These are phyloP conservation scores for Vitellaria paradoxa DNA, from an alignment of 179 eudicot species.

Conservation along the genomic window DNA sequence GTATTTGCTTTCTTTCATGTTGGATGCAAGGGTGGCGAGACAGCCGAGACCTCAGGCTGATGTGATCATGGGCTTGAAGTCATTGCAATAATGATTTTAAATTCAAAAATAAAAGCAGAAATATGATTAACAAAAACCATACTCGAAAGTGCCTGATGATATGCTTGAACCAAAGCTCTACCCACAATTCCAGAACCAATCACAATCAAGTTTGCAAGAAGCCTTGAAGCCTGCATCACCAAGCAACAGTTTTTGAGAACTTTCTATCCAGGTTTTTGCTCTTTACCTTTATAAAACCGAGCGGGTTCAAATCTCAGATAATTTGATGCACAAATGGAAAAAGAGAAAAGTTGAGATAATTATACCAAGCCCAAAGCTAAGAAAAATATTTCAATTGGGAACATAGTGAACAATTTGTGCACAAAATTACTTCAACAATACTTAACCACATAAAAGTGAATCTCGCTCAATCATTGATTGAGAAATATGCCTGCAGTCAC, in stretches of 20 bases:
- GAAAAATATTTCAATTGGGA: background rate
- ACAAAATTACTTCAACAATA: background rate
- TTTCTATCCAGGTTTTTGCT: background rate
- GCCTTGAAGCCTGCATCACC: slow-evolving; percentile 53
- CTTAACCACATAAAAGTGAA: background rate
- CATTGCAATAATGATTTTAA: background rate
- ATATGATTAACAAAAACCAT: slow-evolving; percentile 10
- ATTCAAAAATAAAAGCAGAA: no score
- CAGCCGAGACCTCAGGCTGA: background rate
- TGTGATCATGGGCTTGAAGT: slow-evolving; percentile 6
- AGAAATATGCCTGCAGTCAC: no score
- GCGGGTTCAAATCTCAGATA: no score
- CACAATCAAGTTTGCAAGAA: slow-evolving; percentile 60
- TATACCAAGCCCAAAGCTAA: background rate
- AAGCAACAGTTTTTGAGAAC: background rate
- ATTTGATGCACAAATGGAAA: background rate
- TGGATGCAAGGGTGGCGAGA: background rate
- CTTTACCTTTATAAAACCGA: background rate
- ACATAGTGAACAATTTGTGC: background rate
- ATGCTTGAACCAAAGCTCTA: slow-evolving; percentile 81
- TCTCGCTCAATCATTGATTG: background rate
- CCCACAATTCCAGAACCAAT: slow-evolving; percentile 68
- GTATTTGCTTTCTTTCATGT: background rate
- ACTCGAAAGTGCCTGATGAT: slow-evolving; percentile 70
- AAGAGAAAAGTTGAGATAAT: background rate